These are phyloP conservation scores for Quercus agrifolia DNA, from an alignment of 306 rosid species.

Conservation along the genomic window DNA sequence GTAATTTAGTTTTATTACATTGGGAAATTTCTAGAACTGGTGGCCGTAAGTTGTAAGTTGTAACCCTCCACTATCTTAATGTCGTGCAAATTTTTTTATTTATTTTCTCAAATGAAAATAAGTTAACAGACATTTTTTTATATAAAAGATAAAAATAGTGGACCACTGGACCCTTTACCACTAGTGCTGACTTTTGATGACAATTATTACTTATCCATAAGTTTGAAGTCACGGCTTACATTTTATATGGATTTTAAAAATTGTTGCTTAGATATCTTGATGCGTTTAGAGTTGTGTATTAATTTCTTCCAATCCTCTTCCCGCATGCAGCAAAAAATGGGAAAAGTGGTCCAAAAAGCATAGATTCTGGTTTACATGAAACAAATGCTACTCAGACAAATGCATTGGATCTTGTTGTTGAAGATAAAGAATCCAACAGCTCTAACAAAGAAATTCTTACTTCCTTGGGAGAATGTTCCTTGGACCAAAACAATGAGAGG, in stretches of 20 bases:
- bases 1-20: neutral
- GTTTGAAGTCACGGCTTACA: neutral
- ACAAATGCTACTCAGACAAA: constrained; percentile 31
- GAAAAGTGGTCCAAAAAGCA: constrained; percentile 24
- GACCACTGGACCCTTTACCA: neutral
- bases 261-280: neutral
- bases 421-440: constrained; percentile 20
- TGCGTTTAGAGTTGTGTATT: constrained; percentile 8
- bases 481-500: constrained; percentile 26
- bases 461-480: constrained; percentile 36
- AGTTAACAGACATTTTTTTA: neutral
- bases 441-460: constrained; percentile 33
- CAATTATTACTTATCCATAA: neutral
- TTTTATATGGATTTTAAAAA: neutral
- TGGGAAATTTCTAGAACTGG: constrained; percentile 7
- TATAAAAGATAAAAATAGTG: neutral
- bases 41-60: constrained; percentile 20
- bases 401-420: constrained; percentile 22
- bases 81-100: neutral
- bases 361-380: constrained; percentile 31
- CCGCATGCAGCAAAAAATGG: constrained; percentile 57
- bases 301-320: constrained; percentile 20
- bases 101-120: neutral
- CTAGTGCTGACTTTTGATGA: constrained; percentile 3
- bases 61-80: constrained; percentile 4